Base-by-base conservation (phyloP, 805 yeast species). In the Saturnispora silvae region DNA sequence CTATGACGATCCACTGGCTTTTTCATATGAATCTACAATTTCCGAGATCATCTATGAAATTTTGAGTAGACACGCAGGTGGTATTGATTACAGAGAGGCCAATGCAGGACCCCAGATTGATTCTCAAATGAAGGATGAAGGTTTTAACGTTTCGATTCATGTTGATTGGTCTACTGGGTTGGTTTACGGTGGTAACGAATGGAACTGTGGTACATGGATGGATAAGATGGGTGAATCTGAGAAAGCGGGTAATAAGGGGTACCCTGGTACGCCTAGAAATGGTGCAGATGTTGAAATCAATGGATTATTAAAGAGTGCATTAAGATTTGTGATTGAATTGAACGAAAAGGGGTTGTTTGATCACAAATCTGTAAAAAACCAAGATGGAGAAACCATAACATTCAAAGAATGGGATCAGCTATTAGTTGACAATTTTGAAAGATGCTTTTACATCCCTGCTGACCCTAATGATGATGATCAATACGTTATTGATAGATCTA, bases 141-240 rank as follows among this genome's bases (percentile, higher is more conserved):
- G 98, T 0, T 89, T 89, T 64, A 81, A 89, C 54, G 87, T 89
- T 31, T 70, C 73, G 45, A 70, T 87, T 2, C 50, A 60, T 40
- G 85, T 87, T 31, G 96, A 89, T 55, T 89, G 96, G 96, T 51
- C 63, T 0, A 86, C 82, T 10, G 98, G 98, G 1, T 61, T 92
- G 22, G 64, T 87, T 4, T 81, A 75, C 56, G 98, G 97, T 32
- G 97, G 98, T 2, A 82, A 83, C 34, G 95, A 82, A 57, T 74
- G 61, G 56, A 89, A 89, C 54, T 89, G 98, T 63, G 98, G 98
- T 17, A 92, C 98, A 0, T 89, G 98, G 98, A 89, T 87, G 96
- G 98, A 89, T 60, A 89, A 89, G 61, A 89, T 89, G 97, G 98
- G 98, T 19, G 97, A 92, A 61, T 82, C 95, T 51, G 75, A 59